A percentile compares a stretch with the other conserved stretches of the same genome.
phyloP scores from a whole-genome alignment of 108 stramenopile genomes.

The Parietichytrium sp. region DNA sequence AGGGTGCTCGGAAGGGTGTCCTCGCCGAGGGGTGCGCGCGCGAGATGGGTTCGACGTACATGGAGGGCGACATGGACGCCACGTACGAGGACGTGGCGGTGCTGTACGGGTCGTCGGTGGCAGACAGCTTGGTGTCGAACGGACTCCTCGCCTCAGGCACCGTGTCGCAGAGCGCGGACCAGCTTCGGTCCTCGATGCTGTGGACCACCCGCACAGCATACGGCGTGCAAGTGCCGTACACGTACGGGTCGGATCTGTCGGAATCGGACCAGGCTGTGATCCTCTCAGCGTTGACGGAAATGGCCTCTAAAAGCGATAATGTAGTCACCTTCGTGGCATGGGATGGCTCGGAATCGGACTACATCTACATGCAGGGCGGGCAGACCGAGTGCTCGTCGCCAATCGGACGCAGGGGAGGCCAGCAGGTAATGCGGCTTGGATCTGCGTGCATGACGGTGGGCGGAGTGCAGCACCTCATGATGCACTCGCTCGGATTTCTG shows the following conservation, averaged over 20 bases:
- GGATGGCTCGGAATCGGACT: background rate
- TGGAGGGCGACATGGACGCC: constrained; percentile 6
- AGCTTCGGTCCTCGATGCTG: background rate
- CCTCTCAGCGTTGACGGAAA: background rate
- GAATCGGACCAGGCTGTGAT: background rate
- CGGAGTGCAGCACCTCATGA: constrained; percentile 49
- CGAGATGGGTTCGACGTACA: background rate
- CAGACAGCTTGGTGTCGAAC: background rate
- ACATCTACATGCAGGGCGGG: background rate
- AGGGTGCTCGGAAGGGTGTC: no score
- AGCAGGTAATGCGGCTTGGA: background rate
- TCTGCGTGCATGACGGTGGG: background rate
- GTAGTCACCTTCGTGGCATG: background rate
- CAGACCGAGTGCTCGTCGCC: background rate
- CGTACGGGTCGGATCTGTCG: background rate
- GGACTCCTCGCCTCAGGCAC: background rate
- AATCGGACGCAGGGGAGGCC: background rate
- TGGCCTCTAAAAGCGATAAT: background rate
- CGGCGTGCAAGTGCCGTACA: background rate
- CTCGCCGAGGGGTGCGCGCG: no score
- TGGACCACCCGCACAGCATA: background rate
- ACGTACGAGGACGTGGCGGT: background rate
- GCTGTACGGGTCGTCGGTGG: background rate
- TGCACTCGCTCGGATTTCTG: constrained; percentile 64
- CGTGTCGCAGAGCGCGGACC: background rate